Evolutionary conservation across 1,284 basidiomycete genomes (phyloP).

Genomic region (Limonomyces culmigenus): DNA sequence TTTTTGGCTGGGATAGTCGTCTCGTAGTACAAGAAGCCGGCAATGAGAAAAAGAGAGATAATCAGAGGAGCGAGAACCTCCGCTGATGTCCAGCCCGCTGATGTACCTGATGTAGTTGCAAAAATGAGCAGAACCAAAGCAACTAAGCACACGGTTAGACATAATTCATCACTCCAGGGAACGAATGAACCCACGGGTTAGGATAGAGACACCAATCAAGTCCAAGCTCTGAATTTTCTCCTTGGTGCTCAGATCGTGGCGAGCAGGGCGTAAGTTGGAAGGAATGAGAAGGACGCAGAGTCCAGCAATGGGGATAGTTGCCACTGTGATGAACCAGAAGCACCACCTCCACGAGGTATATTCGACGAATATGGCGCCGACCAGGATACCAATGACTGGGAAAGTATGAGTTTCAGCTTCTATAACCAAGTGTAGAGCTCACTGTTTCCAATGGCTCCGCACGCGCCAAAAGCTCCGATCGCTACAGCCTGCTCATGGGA

Average conservation of each 20-base stretch:
- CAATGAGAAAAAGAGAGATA: conserved; percentile 21
- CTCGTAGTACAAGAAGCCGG: conserved; percentile 25
- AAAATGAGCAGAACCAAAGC: conserved; percentile 28
- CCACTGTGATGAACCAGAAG: conserved; percentile 24
- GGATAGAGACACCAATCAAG: conserved; percentile 19
- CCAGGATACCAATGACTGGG: conserved; percentile 13
- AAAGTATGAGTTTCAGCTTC: not conserved
- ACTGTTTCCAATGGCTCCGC: conserved; percentile 21
- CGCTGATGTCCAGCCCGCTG: conserved; percentile 23
- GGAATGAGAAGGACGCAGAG: conserved; percentile 19
- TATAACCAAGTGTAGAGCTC: conserved; percentile 2
- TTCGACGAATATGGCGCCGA: conserved; percentile 17
- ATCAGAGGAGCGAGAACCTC: conserved; percentile 24
- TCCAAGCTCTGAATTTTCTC: conserved; percentile 19
- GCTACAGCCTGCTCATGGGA: conserved; percentile 18
- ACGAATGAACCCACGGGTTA: conserved; percentile 14
- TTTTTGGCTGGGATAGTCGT: conserved; percentile 16
- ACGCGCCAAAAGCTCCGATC: conserved; percentile 17
- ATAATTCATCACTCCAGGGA: not conserved
- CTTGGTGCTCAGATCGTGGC: not conserved
- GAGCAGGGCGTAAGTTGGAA: not conserved
- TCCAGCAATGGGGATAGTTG: conserved; percentile 18
- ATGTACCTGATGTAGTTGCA: conserved; percentile 27
- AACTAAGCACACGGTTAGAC: conserved; percentile 6
- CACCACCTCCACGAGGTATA: conserved; percentile 26